Conservation (phyloP, 805 yeast species). For the Candida argentea region DNA sequence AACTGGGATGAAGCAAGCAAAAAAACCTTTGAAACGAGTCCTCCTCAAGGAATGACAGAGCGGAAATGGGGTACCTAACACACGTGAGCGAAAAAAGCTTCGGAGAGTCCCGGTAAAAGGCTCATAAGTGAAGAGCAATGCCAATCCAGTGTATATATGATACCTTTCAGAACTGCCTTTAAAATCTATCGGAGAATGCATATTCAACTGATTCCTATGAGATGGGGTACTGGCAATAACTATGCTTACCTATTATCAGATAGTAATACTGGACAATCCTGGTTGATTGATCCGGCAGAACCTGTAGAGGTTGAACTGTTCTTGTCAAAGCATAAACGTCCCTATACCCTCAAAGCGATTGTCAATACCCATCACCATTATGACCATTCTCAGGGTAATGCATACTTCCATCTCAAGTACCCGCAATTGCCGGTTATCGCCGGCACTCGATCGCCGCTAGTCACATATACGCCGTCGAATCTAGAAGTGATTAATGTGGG, state of each 20-base stretch:
- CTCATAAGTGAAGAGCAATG: too few species aligned
- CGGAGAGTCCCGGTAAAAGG: too few species aligned
- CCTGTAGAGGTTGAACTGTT: constrained; percentile 49
- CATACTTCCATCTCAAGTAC: constrained; percentile 27
- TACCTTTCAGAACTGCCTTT: neutral
- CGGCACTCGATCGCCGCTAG: constrained; percentile 72
- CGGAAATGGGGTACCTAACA: constrained; percentile 32
- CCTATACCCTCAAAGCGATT: constrained; percentile 54
- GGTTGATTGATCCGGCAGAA: constrained; percentile 90
- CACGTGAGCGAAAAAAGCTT: neutral
- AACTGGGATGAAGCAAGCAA: constrained; percentile 83
- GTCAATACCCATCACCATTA: constrained; percentile 95
- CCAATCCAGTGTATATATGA: too few species aligned
- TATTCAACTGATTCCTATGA: constrained; percentile 73
- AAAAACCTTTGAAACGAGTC: constrained; percentile 51
- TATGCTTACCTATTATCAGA: constrained; percentile 77
- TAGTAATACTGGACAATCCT: constrained; percentile 51
- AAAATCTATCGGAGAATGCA: constrained; percentile 52
- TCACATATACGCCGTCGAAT: constrained; percentile 61
- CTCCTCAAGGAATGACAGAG: constrained; percentile 67
- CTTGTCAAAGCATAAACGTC: constrained; percentile 31
- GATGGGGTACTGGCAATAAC: constrained; percentile 93
- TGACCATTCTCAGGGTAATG: constrained; percentile 90
- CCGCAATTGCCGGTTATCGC: constrained; percentile 61
- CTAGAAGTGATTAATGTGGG: constrained; percentile 57